Evolutionary conservation across 73 alveolate genomes (phyloP), one percentile per base, ranked within the genome.

Genomic region (Paramecium tetraurelia): DNA sequence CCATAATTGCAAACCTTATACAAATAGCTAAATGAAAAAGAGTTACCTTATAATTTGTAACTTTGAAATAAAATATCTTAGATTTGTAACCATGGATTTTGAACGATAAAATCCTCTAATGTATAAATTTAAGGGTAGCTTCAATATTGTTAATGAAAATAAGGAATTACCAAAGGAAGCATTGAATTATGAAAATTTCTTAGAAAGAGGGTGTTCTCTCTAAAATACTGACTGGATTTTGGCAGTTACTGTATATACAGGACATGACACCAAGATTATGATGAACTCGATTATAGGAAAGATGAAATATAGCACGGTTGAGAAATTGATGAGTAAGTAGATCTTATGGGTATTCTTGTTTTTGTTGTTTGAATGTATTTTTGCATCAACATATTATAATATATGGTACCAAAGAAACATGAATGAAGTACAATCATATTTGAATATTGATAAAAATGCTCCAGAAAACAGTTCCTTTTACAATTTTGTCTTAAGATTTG

Each of bases 241-340:
- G 7, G 98, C 97, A 4, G 93, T 95, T 12, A 94, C 93, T 11
- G 95, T 85, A 22, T 98, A 95, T 92, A 96, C 99, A 0, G 99
- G 99, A 22, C 98, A 95, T 92, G 97, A 96, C 40, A 95, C 99
- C 3, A 96, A 96, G 86, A 98, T 98, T 8, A 98, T 98, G 99
- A 97, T 96, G 97, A 98, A 98, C 93, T 96, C 99, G 22, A 96
- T 99, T 1, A 92, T 93, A 11, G 98, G 99, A 43, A 97, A 97
- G 83, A 94, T 97, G 59, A 98, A 98, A 94, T 92, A 95, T 68
- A 96, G 99, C 38, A 95, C 96, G 24, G 93, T 98, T 1, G 99
- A 98, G 94, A 95, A 88, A 93, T 85, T 92, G 46, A 98, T 98
- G 96, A 96, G 97, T 92, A 90, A 92, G 63, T 97, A 96, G 92